A percentile compares a stretch with the other conserved stretches of the same genome.
These are phyloP conservation scores for Calonectria pseudoturangicola DNA, from an alignment of 2,329 filamentous ascomycete genomes.

Conservation along the genomic window DNA sequence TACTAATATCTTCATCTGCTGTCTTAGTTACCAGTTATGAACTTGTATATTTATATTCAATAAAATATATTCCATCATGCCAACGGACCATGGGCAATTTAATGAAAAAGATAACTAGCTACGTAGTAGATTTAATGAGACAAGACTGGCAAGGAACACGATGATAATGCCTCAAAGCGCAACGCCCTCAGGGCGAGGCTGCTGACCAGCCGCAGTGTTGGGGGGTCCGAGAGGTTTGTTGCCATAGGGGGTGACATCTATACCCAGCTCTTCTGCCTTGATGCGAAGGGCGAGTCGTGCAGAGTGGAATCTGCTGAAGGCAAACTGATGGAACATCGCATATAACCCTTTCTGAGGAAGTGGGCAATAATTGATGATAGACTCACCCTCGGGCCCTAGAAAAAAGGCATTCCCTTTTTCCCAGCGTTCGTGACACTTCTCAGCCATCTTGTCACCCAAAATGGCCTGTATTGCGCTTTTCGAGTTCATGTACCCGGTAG, in stretches of 20 bases:
- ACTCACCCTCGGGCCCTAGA: conserved; percentile 29
- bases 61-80: too few relatives aligned
- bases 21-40: too few relatives aligned
- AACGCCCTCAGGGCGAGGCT: background rate
- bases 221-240: conserved; percentile 28
- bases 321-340: conserved; percentile 32
- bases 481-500: conserved; percentile 36
- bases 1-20: too few relatives aligned
- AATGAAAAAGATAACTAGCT: too few relatives aligned
- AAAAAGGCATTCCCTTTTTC: conserved; percentile 35
- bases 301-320: conserved; percentile 34
- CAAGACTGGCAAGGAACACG: too few relatives aligned
- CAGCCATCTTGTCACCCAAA: conserved; percentile 34
- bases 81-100: too few relatives aligned
- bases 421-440: conserved; percentile 31
- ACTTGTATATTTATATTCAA: too few relatives aligned
- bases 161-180: background rate
- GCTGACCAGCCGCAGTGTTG: conserved; percentile 10
- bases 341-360: conserved; percentile 28
- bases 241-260: conserved; percentile 48
- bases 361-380: conserved; percentile 33
- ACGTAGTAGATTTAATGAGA: too few relatives aligned
- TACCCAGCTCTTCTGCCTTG: conserved; percentile 56
- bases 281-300: conserved; percentile 56
- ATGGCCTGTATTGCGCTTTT: conserved; percentile 29